A percentile compares a stretch with the other conserved stretches of the same genome.
phyloP scores from a whole-genome alignment of 1,284 basidiomycete species.

The Takashimella tepidaria region DNA sequence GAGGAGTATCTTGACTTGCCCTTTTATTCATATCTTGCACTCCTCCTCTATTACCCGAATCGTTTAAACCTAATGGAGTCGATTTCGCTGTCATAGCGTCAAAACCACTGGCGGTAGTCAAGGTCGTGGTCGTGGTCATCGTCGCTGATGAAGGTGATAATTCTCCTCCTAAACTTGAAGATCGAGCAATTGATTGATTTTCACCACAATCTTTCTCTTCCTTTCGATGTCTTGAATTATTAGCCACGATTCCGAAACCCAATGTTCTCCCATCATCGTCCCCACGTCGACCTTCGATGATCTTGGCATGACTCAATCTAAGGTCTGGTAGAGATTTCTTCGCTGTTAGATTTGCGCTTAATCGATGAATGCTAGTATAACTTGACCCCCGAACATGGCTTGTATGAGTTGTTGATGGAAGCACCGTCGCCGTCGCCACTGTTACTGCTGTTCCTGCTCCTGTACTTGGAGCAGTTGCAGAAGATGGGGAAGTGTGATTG shows the following conservation, averaged over 20 bases:
- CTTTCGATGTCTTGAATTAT: background rate
- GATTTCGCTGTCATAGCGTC: conserved; percentile 6
- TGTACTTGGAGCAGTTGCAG: background rate
- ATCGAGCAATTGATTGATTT: background rate
- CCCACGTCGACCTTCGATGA: conserved; percentile 39
- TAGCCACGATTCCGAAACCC: conserved; percentile 25
- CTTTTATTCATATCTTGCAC: conserved; percentile 4
- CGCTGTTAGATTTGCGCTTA: conserved; percentile 50
- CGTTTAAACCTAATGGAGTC: conserved; percentile 4
- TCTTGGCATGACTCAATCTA: conserved; percentile 56
- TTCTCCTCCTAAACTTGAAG: background rate
- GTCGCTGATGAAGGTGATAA: too few species aligned
- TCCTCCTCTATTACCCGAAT: conserved; percentile 6
- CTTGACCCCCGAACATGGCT: conserved; percentile 43
- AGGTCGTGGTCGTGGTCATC: too few species aligned
- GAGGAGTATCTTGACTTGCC: conserved; percentile 25
- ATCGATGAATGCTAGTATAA: conserved; percentile 39
- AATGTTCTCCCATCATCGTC: conserved; percentile 28
- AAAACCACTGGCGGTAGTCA: background rate
- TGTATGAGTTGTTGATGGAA: background rate
- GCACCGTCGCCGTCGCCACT: too few species aligned
- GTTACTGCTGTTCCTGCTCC: background rate
- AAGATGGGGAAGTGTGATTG: background rate
- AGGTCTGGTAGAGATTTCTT: conserved; percentile 89
- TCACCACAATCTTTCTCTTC: background rate